Percentiles rank a stretch among this genome's conserved stretches.
Evolutionary conservation across 768 basidiomycete species (phyloP).

Genomic region (Rhodotorula graminis): DNA sequence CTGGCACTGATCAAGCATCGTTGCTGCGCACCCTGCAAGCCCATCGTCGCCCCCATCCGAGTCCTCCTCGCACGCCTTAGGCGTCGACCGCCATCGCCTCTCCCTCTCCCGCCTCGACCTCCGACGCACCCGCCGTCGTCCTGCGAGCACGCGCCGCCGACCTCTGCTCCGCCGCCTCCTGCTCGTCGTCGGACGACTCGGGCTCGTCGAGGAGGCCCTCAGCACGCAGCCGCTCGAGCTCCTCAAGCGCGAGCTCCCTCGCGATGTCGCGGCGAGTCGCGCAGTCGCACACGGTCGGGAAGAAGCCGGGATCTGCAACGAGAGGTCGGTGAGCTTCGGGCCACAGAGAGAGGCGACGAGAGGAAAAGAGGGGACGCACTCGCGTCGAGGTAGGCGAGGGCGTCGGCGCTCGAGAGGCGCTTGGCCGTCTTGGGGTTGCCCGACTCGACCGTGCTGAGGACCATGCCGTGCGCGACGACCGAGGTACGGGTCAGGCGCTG

Average conservation of each 20-base stretch:
- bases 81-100: no score
- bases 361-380: slow-evolving; percentile 5
- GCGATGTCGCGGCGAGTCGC: not conserved
- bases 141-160: no score
- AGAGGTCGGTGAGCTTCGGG: no score
- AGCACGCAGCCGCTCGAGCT: not conserved
- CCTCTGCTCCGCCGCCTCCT: not conserved
- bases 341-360: no score
- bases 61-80: no score
- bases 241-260: not conserved
- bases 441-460: not conserved
- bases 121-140: no score
- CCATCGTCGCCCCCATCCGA: no score
- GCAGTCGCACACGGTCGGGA: slow-evolving; percentile 2
- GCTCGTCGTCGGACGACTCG: not conserved
- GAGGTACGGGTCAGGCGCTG: not conserved
- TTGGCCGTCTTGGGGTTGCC: slow-evolving; percentile 17
- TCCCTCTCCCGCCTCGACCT: no score
- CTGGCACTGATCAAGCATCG: no score
- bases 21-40: no score
- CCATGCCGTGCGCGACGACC: slow-evolving; percentile 11
- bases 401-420: not conserved
- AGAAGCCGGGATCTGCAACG: slow-evolving; percentile 24
- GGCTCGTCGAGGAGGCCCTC: not conserved
- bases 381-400: slow-evolving; percentile 3